Evolutionary conservation across 352 stramenopile species (phyloP).

Genomic region (Phytophthora cajani): DNA sequence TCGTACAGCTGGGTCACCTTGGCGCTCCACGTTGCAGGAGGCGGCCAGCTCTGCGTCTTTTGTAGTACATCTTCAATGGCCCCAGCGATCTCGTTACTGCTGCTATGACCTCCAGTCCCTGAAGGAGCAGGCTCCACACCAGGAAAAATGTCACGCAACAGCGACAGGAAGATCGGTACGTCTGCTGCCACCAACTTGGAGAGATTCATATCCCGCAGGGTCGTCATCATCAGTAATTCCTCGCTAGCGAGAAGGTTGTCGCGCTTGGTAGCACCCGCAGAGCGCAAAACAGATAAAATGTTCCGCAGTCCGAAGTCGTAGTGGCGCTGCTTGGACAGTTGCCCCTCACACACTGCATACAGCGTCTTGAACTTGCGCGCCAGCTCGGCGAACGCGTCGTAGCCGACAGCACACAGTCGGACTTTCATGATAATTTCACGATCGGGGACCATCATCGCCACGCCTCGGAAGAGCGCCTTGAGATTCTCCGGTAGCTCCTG

Average conservation of each 20-base stretch:
- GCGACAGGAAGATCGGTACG: constrained; percentile 92
- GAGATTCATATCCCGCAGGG: constrained; percentile 94
- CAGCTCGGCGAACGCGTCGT: constrained; percentile 92
- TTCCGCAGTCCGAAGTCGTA: constrained; percentile 96
- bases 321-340: constrained; percentile 93
- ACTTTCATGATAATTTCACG: constrained; percentile 96
- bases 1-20: constrained; percentile 95
- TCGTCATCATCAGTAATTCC: constrained; percentile 95
- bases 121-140: constrained; percentile 55
- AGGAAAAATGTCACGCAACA: constrained; percentile 90
- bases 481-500: constrained; percentile 94
- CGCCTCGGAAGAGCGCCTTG: constrained; percentile 92
- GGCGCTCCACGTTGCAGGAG: constrained; percentile 69
- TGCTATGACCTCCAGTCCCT: constrained; percentile 13
- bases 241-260: constrained; percentile 94
- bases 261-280: constrained; percentile 94
- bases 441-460: constrained; percentile 97
- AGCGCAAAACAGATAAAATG: constrained; percentile 96
- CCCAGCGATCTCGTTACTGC: constrained; percentile 79
- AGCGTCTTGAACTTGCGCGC: constrained; percentile 96
- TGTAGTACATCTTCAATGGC: constrained; percentile 76
- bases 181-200: constrained; percentile 94
- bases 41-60: constrained; percentile 47
- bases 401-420: constrained; percentile 95
- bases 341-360: constrained; percentile 95